Conservation (phyloP, 352 stramenopile genomes). For the Phytophthora melonis region DNA sequence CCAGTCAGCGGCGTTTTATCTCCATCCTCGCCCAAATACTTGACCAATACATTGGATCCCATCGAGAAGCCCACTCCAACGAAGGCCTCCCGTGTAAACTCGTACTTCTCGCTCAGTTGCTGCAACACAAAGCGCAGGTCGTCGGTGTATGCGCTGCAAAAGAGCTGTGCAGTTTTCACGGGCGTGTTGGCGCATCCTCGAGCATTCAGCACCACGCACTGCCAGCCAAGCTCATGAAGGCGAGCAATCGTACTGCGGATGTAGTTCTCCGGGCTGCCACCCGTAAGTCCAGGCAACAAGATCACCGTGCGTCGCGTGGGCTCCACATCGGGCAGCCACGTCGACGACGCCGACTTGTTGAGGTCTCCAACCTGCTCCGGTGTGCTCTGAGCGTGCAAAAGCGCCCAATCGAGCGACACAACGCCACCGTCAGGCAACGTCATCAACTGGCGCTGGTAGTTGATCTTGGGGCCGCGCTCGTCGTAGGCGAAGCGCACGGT, state of each 20-base stretch:
- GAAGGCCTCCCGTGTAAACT: conserved; percentile 55
- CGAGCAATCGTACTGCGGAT: conserved; percentile 66
- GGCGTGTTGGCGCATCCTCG: conserved; percentile 71
- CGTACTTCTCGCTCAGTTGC: conserved; percentile 50
- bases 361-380: conserved; percentile 18
- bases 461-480: conserved; percentile 39
- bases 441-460: conserved; percentile 72
- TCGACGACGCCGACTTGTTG: conserved; percentile 13
- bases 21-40: conserved; percentile 78
- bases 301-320: conserved; percentile 52
- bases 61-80: conserved; percentile 79
- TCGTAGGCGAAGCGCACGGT: conserved; percentile 63
- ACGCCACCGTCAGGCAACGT: conserved; percentile 68
- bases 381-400: conserved; percentile 26
- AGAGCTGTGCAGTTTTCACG: conserved; percentile 64
- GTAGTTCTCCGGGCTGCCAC: conserved; percentile 80
- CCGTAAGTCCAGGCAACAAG: conserved; percentile 71
- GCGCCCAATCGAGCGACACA: conserved; percentile 79
- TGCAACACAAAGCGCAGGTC: conserved; percentile 68
- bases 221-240: conserved; percentile 58
- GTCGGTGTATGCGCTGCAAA: conserved; percentile 75
- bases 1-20: conserved; percentile 52
- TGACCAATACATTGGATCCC: conserved; percentile 81
- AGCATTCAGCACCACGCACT: conserved; percentile 82
- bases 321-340: conserved; percentile 47